Evolutionary conservation across 1,284 basidiomycete species (phyloP), one percentile per base, ranked within the genome.

Genomic region (Austroboletus novae-zelandiae): DNA sequence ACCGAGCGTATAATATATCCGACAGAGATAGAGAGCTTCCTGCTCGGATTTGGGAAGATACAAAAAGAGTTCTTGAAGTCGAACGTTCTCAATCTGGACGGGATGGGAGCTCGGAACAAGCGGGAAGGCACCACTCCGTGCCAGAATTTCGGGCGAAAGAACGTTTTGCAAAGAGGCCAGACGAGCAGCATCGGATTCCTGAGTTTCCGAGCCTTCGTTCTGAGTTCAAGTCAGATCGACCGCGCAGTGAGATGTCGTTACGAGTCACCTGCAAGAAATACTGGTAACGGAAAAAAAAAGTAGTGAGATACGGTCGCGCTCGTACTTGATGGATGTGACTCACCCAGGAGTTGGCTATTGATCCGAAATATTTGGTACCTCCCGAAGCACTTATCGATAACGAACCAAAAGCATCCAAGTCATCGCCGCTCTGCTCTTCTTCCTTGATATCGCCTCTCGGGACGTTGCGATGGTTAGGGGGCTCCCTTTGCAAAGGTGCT

Each of bases 331-430:
- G 43, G 18, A 15, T 5, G 39, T 1, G 27, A 7, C 61, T 53
- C 58, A 89, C 86, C 79, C 79, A 86, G n/a, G 87, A 89, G 54
- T 83, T 88, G 18, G 87, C 87, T 27, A 78, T 84, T 37, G 83
- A 82, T 4, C 86, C 87, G 57, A 78, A 88, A 61, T 86, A 89
- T 59, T 84, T 88, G 18, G 85, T 78, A 40, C 80, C 78, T 9
- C 86, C 86, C 1, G 81, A 80, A 23, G 84, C 70, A 46, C 74
- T 82, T 55, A 90, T 85, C 11, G 83, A 81, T 10, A 90, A 69
- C 0, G 86, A 84, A 18, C 87, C 87, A 65, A 89, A 89, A 9
- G 87, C 85, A 66, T 89, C 85, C 80, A 44, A 88, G 74, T 58
- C n/a, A n/a, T 89, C 86, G n/a, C 78, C 76, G 43, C 78, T 78